A percentile compares a stretch with the other conserved stretches of the same genome.
Conservation (phyloP, 2,329 filamentous ascomycete species). For the Exophiala aquamarina region DNA sequence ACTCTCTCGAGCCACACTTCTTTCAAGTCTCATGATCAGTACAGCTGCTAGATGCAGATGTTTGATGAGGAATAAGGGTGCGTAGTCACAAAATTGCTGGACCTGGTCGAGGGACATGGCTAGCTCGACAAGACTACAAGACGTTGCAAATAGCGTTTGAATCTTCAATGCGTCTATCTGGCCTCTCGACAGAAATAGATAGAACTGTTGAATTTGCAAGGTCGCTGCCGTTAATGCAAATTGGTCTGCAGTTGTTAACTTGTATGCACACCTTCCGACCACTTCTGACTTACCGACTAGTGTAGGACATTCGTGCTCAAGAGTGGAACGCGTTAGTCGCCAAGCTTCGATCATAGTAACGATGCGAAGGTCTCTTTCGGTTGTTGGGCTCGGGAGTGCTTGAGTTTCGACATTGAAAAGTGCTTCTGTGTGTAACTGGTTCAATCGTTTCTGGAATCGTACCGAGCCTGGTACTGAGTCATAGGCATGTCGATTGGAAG, state of each 20-base stretch:
- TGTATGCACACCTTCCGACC: too few relatives aligned
- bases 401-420: too few relatives aligned
- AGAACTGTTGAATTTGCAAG: conserved; percentile 11
- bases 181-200: conserved; percentile 6
- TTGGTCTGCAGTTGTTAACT: too few relatives aligned
- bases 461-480: too few relatives aligned
- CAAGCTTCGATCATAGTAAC: too few relatives aligned
- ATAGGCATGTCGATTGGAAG: too few relatives aligned
- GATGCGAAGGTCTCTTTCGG: too few relatives aligned
- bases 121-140: conserved; percentile 11
- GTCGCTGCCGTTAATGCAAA: too few relatives aligned
- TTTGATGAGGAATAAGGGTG: background rate
- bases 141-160: background rate
- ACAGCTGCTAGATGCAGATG: conserved; percentile 10
- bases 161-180: conserved; percentile 4
- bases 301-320: too few relatives aligned
- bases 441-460: background rate
- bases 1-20: conserved; percentile 2
- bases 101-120: conserved; percentile 7
- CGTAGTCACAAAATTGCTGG: conserved; percentile 7
- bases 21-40: conserved; percentile 13
- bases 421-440: background rate
- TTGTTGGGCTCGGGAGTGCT: too few relatives aligned
- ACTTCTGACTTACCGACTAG: too few relatives aligned
- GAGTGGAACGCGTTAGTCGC: too few relatives aligned